Evolutionary conservation across 495 filamentous ascomycete species (phyloP), one percentile per base, ranked within the genome.

Genomic region (Hypoxylon fragiforme): DNA sequence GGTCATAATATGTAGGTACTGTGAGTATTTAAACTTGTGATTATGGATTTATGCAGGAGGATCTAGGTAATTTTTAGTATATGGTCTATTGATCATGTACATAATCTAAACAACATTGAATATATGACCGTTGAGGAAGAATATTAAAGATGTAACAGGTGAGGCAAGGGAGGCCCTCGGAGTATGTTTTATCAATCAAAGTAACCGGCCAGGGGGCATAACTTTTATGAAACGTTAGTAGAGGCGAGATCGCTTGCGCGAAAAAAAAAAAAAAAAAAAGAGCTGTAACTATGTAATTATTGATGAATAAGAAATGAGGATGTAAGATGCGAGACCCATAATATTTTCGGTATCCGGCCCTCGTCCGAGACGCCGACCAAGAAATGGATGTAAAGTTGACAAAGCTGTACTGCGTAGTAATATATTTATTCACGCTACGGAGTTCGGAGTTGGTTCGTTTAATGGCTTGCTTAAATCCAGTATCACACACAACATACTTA

Each of bases 371-470:
- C 35, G 44, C 57, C 51, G 57, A 61, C 18, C 43, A 43, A 18
- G 20, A 40, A 47, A 28, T 4, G 9, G 24, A 28, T 28, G 9
- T 11, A 22, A 47, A 36, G 9, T 3, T 24, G 19, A n/a, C n/a
- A n/a, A n/a, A n/a, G n/a, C n/a, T n/a, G n/a, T n/a, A n/a, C n/a
- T n/a, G n/a, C n/a, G n/a, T n/a, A n/a, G n/a, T n/a, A n/a, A n/a
- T n/a, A n/a, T n/a, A n/a, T n/a, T 14, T 36, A 35, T 47, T 14
- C 30, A 13, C 20, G 38, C 21, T 2, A 42, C 56, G 56, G 50
- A 21, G 39, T 50, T 60, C 57, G 57, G 57, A 44, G 57, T 60
- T n/a, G n/a, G n/a, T n/a, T n/a, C n/a, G n/a, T n/a, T n/a, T n/a
- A n/a, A n/a, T n/a, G n/a, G n/a, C n/a, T n/a, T n/a, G n/a, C n/a